Evolutionary conservation across 208 protist genomes (phyloP).

Genomic region (Acanthamoeba triangularis): DNA sequence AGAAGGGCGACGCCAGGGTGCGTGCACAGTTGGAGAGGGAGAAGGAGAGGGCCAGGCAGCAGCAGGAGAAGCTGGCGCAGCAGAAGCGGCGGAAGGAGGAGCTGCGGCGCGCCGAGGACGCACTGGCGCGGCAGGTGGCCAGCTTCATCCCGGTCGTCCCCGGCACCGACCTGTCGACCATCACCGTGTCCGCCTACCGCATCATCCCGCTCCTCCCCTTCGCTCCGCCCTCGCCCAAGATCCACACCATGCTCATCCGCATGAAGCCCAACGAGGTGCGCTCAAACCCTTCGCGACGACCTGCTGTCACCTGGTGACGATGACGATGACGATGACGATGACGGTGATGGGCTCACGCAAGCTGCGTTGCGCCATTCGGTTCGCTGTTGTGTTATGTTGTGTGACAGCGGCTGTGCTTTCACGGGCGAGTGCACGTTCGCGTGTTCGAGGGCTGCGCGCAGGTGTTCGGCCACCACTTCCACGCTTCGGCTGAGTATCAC

Average conservation of each 20-base stretch:
- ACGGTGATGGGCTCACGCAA: neutral
- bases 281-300: neutral
- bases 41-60: neutral
- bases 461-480: conserved; percentile 38
- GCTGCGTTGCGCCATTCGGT: neutral
- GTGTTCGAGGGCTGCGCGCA: conserved; percentile 1
- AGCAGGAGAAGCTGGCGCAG: neutral
- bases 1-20: neutral
- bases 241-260: neutral
- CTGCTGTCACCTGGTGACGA: neutral
- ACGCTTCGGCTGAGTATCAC: neutral
- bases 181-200: neutral
- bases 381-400: neutral
- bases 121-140: neutral
- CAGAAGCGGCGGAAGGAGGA: neutral
- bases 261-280: conserved; percentile 9
- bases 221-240: neutral
- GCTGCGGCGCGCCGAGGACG: neutral
- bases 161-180: conserved; percentile 5
- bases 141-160: neutral
- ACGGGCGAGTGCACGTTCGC: neutral
- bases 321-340: neutral
- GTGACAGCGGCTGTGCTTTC: neutral
- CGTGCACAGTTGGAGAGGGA: neutral
- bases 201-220: conserved; percentile 26